These are phyloP conservation scores for Lodderomyces pseudojiufengensis DNA, from an alignment of 1,139 yeast species.

Conservation along the genomic window DNA sequence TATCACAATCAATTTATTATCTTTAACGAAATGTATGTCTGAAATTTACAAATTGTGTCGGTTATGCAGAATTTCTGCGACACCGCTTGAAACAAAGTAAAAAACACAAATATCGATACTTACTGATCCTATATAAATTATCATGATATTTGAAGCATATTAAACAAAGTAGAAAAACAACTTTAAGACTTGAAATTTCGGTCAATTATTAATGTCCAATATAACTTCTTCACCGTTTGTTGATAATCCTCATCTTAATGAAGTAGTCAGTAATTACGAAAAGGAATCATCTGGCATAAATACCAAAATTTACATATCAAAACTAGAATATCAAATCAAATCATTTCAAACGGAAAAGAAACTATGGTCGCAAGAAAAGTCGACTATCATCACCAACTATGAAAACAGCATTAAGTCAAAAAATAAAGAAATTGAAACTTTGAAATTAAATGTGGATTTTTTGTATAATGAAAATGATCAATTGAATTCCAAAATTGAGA, in stretches of 20 bases:
- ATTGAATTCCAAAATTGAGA: conserved; percentile 47
- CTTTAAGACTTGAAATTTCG: no score
- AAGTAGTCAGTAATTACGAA: background rate
- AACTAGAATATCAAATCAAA: conserved; percentile 27
- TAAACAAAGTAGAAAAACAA: no score
- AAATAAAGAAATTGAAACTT: conserved; percentile 27
- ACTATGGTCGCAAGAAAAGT: conserved; percentile 32
- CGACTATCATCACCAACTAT: conserved; percentile 23
- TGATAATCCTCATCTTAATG: conserved; percentile 14
- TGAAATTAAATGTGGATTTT: conserved; percentile 54
- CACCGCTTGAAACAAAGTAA: no score
- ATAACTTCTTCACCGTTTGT: conserved; percentile 18
- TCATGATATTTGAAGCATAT: no score
- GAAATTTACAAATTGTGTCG: no score
- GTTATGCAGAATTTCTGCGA: no score
- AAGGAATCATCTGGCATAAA: conserved; percentile 8
- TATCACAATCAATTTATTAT: no score
- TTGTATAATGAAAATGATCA: conserved; percentile 55
- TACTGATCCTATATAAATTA: no score
- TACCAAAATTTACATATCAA: conserved; percentile 21
- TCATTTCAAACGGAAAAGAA: conserved; percentile 33
- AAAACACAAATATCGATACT: no score
- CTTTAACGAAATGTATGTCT: no score
- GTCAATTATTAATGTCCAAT: conserved; percentile 2
- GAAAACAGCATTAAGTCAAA: conserved; percentile 30